Evolutionary conservation across 768 basidiomycete species (phyloP).

Genomic region (Auricularia auricula-judae): DNA sequence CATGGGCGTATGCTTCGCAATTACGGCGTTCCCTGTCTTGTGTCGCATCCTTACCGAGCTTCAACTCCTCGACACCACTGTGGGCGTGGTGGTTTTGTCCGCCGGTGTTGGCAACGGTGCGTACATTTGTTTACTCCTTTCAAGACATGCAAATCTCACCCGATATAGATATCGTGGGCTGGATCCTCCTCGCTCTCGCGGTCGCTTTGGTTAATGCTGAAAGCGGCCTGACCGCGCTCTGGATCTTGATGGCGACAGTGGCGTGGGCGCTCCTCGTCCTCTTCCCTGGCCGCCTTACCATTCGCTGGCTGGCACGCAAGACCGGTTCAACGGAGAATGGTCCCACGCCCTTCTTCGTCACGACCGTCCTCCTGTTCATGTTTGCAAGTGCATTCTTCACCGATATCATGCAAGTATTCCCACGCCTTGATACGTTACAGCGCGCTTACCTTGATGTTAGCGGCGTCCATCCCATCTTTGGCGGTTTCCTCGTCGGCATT

Average conservation of each 20-base stretch:
- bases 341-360: conserved; percentile 71
- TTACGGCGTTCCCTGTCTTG: conserved; percentile 74
- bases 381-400: conserved; percentile 74
- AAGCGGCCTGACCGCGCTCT: conserved; percentile 29
- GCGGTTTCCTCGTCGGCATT: conserved; percentile 74
- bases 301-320: conserved; percentile 23
- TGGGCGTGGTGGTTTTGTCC: conserved; percentile 73
- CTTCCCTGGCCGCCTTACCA: conserved; percentile 23
- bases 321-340: conserved; percentile 40
- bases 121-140: conserved; percentile 9
- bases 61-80: conserved; percentile 70
- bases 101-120: conserved; percentile 66
- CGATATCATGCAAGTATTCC: conserved; percentile 65
- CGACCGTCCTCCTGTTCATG: conserved; percentile 61
- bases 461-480: conserved; percentile 28
- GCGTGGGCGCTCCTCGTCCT: conserved; percentile 29
- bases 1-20: conserved; percentile 70
- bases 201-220: conserved; percentile 33
- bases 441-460: conserved; percentile 38
- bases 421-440: background rate
- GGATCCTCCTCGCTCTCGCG: conserved; percentile 19
- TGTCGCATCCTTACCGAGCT: conserved; percentile 36
- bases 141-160: background rate
- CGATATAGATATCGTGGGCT: conserved; percentile 20
- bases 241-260: conserved; percentile 28